These are phyloP conservation scores for Graphiopsis chlorocephala DNA, from an alignment of 2,329 filamentous ascomycete species.

Conservation along the genomic window DNA sequence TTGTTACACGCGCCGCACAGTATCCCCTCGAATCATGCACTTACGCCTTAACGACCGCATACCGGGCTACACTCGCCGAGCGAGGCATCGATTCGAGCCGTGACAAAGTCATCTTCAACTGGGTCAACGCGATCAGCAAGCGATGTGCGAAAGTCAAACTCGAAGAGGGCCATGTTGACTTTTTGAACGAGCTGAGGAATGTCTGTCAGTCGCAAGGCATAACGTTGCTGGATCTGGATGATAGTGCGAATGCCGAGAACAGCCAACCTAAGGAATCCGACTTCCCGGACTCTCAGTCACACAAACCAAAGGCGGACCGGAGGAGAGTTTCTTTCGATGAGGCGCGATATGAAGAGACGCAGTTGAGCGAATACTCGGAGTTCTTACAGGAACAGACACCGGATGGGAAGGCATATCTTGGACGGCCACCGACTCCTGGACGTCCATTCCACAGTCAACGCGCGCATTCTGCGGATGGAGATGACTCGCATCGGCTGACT, in stretches of 20 bases:
- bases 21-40: constrained; percentile 57
- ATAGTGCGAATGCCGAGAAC: background rate
- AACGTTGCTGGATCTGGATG: background rate
- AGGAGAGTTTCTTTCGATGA: constrained; percentile 58
- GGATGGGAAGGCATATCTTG: background rate
- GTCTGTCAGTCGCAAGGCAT: background rate
- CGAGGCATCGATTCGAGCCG: constrained; percentile 69
- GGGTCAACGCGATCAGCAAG: background rate
- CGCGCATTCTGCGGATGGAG: background rate
- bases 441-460: constrained; percentile 7
- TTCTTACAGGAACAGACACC: constrained; percentile 12
- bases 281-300: background rate
- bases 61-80: constrained; percentile 70
- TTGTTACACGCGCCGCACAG: constrained; percentile 64
- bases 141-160: background rate
- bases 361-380: constrained; percentile 35
- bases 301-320: constrained; percentile 18
- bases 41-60: constrained; percentile 68
- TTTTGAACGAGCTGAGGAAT: background rate
- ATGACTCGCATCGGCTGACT: background rate
- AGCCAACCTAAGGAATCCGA: background rate
- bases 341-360: constrained; percentile 52
- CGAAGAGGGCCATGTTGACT: background rate
- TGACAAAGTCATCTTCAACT: constrained; percentile 55
- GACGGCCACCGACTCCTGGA: constrained; percentile 1